phyloP scores from a whole-genome alignment of 2,329 filamentous ascomycete species.

The Cercospora canescens region DNA sequence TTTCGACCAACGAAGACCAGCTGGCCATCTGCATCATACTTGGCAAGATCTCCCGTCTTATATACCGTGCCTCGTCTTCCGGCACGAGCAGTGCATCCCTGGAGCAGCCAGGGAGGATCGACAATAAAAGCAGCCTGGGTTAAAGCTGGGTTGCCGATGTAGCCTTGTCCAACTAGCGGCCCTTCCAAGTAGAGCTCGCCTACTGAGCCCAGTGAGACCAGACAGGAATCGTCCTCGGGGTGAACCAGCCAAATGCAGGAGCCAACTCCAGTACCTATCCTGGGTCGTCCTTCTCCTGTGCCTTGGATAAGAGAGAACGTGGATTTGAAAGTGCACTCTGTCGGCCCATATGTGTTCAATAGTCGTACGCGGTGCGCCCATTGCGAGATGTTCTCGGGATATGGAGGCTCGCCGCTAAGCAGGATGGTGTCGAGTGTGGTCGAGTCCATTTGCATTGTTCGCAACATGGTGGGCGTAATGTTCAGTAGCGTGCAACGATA shows the following conservation, averaged over 20 bases:
- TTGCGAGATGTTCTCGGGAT: slow-evolving; percentile 37
- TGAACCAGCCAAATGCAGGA: slow-evolving; percentile 35
- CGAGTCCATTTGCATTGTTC: slow-evolving; percentile 40
- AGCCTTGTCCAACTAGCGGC: slow-evolving; percentile 47
- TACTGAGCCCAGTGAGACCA: slow-evolving; percentile 45
- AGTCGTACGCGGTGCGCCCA: slow-evolving; percentile 43
- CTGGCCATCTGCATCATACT: slow-evolving; percentile 54
- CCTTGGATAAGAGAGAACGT: not conserved
- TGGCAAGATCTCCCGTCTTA: slow-evolving; percentile 63
- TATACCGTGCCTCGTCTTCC: slow-evolving; percentile 51
- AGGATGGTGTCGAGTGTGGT: slow-evolving; percentile 10
- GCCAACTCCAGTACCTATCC: slow-evolving; percentile 21
- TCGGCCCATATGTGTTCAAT: slow-evolving; percentile 48
- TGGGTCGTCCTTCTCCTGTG: not conserved
- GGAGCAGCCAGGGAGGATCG: slow-evolving; percentile 28
- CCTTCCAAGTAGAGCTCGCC: slow-evolving; percentile 52
- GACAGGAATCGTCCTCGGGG: slow-evolving; percentile 28
- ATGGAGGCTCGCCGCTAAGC: slow-evolving; percentile 42
- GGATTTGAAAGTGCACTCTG: slow-evolving; percentile 34
- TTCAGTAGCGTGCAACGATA: slow-evolving; percentile 49
- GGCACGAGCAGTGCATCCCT: slow-evolving; percentile 6
- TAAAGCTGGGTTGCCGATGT: slow-evolving; percentile 38
- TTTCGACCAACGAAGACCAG: slow-evolving; percentile 63
- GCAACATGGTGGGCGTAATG: slow-evolving; percentile 59
- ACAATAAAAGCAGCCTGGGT: slow-evolving; percentile 37